Evolutionary conservation across 192 early-diverging fungal genomes (phyloP).

Genomic region (Backusella psychrophila): DNA sequence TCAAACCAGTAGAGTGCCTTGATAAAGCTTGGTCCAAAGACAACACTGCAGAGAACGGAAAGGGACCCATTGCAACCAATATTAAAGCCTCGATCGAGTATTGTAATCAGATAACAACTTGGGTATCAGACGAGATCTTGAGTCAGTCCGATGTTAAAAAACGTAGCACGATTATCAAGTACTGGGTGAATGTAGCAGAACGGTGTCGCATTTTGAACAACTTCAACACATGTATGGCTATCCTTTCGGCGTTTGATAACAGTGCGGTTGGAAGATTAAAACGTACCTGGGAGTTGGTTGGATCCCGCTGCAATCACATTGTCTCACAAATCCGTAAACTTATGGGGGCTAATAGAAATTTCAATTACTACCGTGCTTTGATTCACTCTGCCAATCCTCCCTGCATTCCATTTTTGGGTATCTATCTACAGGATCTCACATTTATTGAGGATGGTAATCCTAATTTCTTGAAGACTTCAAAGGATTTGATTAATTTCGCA

Average conservation of each 20-base stretch:
- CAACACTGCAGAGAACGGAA: slow-evolving; percentile 47
- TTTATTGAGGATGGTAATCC: slow-evolving; percentile 95
- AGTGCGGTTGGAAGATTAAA: slow-evolving; percentile 87
- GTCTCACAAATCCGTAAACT: slow-evolving; percentile 66
- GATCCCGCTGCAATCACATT: slow-evolving; percentile 52
- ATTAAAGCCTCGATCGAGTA: slow-evolving; percentile 86
- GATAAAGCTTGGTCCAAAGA: slow-evolving; percentile 85
- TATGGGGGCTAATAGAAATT: slow-evolving; percentile 86
- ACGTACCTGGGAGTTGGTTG: slow-evolving; percentile 83
- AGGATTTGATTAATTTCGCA: slow-evolving; percentile 87
- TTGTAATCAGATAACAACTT: slow-evolving; percentile 83
- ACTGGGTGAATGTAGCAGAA: slow-evolving; percentile 84
- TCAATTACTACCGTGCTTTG: slow-evolving; percentile 77
- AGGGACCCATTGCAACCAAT: slow-evolving; percentile 67
- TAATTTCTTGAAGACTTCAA: slow-evolving; percentile 60
- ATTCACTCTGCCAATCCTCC: slow-evolving; percentile 83
- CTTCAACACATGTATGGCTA: slow-evolving; percentile 91
- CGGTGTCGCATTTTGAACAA: slow-evolving; percentile 86
- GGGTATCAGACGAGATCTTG: slow-evolving; percentile 86
- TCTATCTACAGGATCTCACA: slow-evolving; percentile 88
- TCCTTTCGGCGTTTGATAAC: slow-evolving; percentile 86
- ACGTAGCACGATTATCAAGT: slow-evolving; percentile 73
- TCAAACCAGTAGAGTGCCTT: slow-evolving; percentile 87
- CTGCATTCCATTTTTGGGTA: slow-evolving; percentile 76
- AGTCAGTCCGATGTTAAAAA: slow-evolving; percentile 79